phyloP scores from a whole-genome alignment of 768 basidiomycete genomes.

The Hericium rajendrae region DNA sequence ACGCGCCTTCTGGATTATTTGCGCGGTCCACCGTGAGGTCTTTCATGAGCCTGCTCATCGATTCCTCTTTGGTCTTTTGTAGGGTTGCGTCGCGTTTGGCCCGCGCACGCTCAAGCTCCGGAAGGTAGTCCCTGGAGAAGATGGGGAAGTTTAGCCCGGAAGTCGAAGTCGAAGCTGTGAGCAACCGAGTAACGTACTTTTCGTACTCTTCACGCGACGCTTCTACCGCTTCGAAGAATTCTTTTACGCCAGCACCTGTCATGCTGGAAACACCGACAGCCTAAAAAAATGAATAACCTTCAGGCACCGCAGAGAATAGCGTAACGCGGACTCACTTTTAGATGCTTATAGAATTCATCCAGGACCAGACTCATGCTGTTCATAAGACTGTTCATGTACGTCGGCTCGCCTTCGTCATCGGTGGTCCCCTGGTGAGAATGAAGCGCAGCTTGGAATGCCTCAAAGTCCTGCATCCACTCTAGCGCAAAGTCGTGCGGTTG shows the following conservation, averaged over 20 bases:
- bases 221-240: slow-evolving; percentile 89
- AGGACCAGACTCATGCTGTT: slow-evolving; percentile 97
- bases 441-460: slow-evolving; percentile 85
- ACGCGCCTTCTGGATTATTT: slow-evolving; percentile 46
- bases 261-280: slow-evolving; percentile 92
- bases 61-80: slow-evolving; percentile 62
- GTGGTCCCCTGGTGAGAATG: slow-evolving; percentile 56
- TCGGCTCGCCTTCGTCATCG: slow-evolving; percentile 83
- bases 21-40: slow-evolving; percentile 71
- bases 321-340: slow-evolving; percentile 50
- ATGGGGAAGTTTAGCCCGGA: background rate
- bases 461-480: slow-evolving; percentile 98
- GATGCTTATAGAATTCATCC: slow-evolving; percentile 96
- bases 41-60: slow-evolving; percentile 65
- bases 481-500: slow-evolving; percentile 83
- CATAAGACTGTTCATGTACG: slow-evolving; percentile 98
- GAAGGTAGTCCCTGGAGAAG: slow-evolving; percentile 71
- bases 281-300: slow-evolving; percentile 27
- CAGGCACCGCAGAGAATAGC: background rate
- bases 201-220: slow-evolving; percentile 83
- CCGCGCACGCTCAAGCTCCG: slow-evolving; percentile 72
- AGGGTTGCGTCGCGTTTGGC: slow-evolving; percentile 54
- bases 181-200: slow-evolving; percentile 39
- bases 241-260: slow-evolving; percentile 89
- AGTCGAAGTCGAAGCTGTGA: background rate